Evolutionary conservation across 164 flowering plant species (phyloP).

Genomic region (Platanus orientalis): DNA sequence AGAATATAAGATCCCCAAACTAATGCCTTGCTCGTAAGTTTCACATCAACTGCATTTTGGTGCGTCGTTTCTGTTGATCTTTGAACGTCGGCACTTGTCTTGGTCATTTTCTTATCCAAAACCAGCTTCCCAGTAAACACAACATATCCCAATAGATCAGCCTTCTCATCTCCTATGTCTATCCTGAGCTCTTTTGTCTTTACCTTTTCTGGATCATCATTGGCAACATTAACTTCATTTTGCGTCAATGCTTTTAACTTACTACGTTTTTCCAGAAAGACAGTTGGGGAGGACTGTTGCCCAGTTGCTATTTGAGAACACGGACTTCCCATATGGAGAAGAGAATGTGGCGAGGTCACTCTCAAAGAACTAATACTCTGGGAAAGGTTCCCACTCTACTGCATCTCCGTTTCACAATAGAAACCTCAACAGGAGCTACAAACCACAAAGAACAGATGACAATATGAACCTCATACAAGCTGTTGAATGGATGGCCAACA

Average conservation of each 20-base stretch:
- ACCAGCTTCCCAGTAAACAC: conserved; percentile 72
- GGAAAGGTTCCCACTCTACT: conserved; percentile 49
- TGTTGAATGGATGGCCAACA: conserved; percentile 6
- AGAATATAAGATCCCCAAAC: conserved; percentile 77
- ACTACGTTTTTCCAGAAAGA: conserved; percentile 88
- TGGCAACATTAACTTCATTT: conserved; percentile 23
- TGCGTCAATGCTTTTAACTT: conserved; percentile 47
- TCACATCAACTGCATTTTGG: conserved; percentile 66
- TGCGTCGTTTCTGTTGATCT: conserved; percentile 36
- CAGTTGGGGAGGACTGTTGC: conserved; percentile 82
- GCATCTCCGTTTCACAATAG: conserved; percentile 39
- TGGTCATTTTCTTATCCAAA: conserved; percentile 54
- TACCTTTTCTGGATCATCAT: conserved; percentile 40
- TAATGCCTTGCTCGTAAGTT: conserved; percentile 89
- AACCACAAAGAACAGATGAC: conserved; percentile 8
- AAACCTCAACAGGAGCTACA: conserved; percentile 11
- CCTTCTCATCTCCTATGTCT: conserved; percentile 90
- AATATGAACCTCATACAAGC: conserved; percentile 7
- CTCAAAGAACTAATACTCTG: conserved; percentile 46
- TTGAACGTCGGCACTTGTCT: conserved; percentile 34
- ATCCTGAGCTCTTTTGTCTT: conserved; percentile 74
- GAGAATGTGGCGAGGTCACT: conserved; percentile 52
- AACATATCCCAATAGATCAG: conserved; percentile 76
- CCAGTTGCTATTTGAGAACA: conserved; percentile 74
- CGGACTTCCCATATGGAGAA: conserved; percentile 59